These are phyloP conservation scores for Talaromyces funiculosus DNA, from an alignment of 2,329 filamentous ascomycete genomes.

Conservation along the genomic window DNA sequence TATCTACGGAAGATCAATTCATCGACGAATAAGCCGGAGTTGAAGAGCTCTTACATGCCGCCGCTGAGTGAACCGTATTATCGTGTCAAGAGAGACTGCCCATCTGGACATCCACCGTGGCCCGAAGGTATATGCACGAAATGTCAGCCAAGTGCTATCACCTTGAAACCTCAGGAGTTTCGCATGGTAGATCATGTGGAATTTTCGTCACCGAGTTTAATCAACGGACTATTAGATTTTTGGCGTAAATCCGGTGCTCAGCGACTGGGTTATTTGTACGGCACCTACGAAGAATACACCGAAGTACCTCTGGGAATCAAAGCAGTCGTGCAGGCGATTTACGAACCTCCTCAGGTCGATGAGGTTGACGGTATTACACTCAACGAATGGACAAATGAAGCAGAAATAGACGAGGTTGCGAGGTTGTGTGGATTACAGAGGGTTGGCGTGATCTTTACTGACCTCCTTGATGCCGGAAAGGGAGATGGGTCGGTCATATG, in stretches of 20 bases:
- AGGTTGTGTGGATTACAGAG: conserved; percentile 77
- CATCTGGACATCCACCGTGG: conserved; percentile 87
- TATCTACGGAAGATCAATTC: conserved; percentile 93
- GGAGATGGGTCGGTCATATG: conserved; percentile 84
- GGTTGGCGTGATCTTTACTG: conserved; percentile 91
- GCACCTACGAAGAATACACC: conserved; percentile 81
- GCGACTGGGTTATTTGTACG: conserved; percentile 84
- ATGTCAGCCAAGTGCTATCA: conserved; percentile 95
- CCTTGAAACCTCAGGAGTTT: conserved; percentile 84
- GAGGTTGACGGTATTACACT: conserved; percentile 85
- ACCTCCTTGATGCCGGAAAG: conserved; percentile 73
- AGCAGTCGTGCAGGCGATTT: conserved; percentile 93
- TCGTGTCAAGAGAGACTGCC: conserved; percentile 80
- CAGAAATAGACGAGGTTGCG: conserved; percentile 74
- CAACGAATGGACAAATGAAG: conserved; percentile 77
- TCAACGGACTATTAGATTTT: conserved; percentile 84
- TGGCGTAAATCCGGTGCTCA: conserved; percentile 85
- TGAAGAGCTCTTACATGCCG: conserved; percentile 91
- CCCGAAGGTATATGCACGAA: conserved; percentile 97
- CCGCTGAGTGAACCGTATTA: conserved; percentile 90
- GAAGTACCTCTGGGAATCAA: conserved; percentile 93
- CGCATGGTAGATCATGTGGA: conserved; percentile 99
- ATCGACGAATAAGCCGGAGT: conserved; percentile 91
- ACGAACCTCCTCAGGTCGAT: conserved; percentile 86
- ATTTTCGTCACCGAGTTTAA: conserved; percentile 76